Evolutionary conservation across 2,329 filamentous ascomycete species (phyloP).

Genomic region (Scleromitrula shiraiana): DNA sequence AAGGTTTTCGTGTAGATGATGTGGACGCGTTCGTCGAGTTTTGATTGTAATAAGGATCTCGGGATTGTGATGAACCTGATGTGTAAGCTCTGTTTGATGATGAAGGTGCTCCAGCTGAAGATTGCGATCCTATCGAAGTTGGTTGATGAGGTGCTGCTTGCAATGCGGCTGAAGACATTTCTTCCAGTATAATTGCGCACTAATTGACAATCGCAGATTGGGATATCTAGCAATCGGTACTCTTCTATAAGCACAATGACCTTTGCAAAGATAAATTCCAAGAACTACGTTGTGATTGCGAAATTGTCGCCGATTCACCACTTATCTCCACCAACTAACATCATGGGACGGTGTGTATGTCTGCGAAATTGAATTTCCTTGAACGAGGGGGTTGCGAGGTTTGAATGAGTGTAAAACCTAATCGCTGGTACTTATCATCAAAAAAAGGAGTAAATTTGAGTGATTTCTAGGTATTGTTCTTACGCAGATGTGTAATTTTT

Average conservation of each 20-base stretch:
- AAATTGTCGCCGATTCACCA: constrained; percentile 31
- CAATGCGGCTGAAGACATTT: constrained; percentile 57
- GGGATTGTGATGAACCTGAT: constrained; percentile 44
- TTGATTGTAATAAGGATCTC: constrained; percentile 45
- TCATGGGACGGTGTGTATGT: constrained; percentile 32
- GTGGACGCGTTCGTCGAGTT: constrained; percentile 35
- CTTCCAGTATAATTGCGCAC: constrained; percentile 26
- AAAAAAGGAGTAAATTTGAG: too few relatives aligned
- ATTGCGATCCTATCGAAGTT: constrained; percentile 38
- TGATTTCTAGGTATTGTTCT: too few relatives aligned
- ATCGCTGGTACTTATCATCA: constrained; percentile 1
- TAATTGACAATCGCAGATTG: constrained; percentile 10
- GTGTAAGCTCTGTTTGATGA: constrained; percentile 45
- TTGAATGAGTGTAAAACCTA: background rate
- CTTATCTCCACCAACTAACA: constrained; percentile 36
- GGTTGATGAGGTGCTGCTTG: constrained; percentile 51
- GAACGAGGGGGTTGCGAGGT: too few relatives aligned
- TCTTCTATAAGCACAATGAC: constrained; percentile 4
- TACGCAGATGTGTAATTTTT: too few relatives aligned
- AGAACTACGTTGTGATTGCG: constrained; percentile 11
- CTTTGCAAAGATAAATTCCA: constrained; percentile 4
- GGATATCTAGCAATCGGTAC: constrained; percentile 6
- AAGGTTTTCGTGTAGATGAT: constrained; percentile 43
- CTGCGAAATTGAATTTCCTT: background rate
- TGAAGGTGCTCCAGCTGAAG: constrained; percentile 37